Evolutionary conservation across 2,329 filamentous ascomycete genomes (phyloP).

Genomic region (Celoporthe dispersa): DNA sequence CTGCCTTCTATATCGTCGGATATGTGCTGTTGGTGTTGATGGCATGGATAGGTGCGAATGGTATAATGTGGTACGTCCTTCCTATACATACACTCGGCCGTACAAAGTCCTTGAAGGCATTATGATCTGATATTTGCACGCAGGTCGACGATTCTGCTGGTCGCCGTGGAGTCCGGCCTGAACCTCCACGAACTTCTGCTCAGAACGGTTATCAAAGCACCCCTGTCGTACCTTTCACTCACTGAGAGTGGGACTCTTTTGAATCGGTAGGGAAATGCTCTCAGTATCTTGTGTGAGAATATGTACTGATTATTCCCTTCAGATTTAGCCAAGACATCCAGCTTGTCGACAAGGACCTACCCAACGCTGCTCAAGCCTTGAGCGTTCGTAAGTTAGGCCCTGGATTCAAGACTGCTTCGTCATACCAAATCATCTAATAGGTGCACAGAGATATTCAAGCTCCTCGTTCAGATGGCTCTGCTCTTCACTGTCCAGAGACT

Average conservation of each 20-base stretch:
- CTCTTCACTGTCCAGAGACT: conserved; percentile 52
- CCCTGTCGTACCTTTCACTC: conserved; percentile 45
- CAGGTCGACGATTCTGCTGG: conserved; percentile 40
- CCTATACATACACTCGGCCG: not conserved
- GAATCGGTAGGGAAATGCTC: conserved; percentile 40
- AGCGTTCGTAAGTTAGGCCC: conserved; percentile 40
- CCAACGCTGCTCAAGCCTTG: conserved; percentile 41
- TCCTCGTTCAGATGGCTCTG: conserved; percentile 45
- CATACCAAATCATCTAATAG: not conserved
- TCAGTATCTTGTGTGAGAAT: not conserved
- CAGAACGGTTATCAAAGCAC: conserved; percentile 41
- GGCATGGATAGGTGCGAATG: conserved; percentile 44
- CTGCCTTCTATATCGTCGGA: conserved; percentile 41
- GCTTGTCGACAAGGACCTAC: conserved; percentile 48
- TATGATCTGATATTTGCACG: conserved; percentile 9
- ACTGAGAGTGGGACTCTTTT: conserved; percentile 47
- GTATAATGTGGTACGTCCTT: conserved; percentile 35
- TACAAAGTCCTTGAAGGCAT: no score
- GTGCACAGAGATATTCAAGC: conserved; percentile 43
- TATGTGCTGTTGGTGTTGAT: conserved; percentile 42
- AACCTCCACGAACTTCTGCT: conserved; percentile 40
- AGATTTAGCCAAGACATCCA: conserved; percentile 51
- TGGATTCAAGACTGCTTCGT: conserved; percentile 6
- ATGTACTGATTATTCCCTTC: conserved; percentile 14
- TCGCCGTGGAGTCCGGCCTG: conserved; percentile 45